Evolutionary conservation across 331 rosid species (phyloP).

Genomic region (Rhamnella rubrinervis): DNA sequence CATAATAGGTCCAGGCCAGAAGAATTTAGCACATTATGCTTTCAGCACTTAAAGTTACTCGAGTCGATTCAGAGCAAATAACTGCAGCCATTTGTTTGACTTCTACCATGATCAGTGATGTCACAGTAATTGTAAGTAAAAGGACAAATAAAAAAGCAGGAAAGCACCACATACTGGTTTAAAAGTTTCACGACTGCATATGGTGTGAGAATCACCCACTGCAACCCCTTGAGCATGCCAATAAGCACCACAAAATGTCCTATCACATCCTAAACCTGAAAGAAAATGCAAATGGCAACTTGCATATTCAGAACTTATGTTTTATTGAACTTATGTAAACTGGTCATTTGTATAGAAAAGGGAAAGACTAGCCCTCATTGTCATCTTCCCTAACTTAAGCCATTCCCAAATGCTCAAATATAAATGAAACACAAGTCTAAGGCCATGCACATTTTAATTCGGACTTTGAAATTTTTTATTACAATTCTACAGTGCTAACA

Average conservation of each 20-base stretch:
- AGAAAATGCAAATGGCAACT: constrained; percentile 7
- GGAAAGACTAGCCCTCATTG: not conserved
- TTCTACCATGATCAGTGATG: too few species aligned
- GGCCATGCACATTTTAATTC: too few species aligned
- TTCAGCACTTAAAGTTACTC: too few species aligned
- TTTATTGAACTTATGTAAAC: not conserved
- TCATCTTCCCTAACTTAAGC: constrained; percentile 12
- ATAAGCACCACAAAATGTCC: constrained; percentile 86
- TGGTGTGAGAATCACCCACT: constrained; percentile 41
- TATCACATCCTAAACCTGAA: constrained; percentile 84
- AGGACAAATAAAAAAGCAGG: not conserved
- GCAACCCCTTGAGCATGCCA: constrained; percentile 64
- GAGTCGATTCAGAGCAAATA: not conserved
- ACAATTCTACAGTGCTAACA: too few species aligned
- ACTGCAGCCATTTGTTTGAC: not conserved
- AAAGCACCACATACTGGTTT: constrained; percentile 54
- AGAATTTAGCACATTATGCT: too few species aligned
- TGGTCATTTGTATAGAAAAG: constrained; percentile 14
- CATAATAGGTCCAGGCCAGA: too few species aligned
- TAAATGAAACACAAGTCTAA: not conserved
- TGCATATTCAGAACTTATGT: not conserved
- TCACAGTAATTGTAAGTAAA: not conserved
- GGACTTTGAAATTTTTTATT: too few species aligned
- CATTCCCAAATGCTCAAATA: not conserved
- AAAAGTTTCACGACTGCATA: constrained; percentile 63